phyloP scores from a whole-genome alignment of 2,329 filamentous ascomycete species.

The Xylaria sp. region DNA sequence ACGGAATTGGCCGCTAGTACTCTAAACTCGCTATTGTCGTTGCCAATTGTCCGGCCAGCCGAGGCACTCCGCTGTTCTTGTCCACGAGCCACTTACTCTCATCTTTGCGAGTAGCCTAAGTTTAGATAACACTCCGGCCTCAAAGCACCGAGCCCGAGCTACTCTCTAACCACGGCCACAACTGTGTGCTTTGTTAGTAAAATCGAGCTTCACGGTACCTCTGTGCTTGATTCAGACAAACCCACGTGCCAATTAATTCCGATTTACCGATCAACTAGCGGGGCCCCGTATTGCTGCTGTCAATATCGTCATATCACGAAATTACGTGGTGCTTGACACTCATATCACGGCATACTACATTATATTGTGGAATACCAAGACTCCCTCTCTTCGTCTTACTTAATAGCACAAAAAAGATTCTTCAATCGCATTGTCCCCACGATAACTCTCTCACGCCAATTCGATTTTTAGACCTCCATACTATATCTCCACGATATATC shows the following conservation, averaged over 20 bases:
- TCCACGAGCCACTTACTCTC: constrained; percentile 12
- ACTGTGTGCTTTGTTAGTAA: constrained; percentile 23
- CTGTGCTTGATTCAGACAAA: constrained; percentile 29
- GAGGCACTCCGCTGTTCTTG: constrained; percentile 14
- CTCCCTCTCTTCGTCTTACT: constrained; percentile 11
- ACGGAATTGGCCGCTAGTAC: constrained; percentile 4
- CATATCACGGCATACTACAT: constrained; percentile 41
- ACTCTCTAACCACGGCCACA: constrained; percentile 10
- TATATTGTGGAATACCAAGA: constrained; percentile 15
- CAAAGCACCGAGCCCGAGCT: constrained; percentile 15
- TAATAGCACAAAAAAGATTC: not conserved
- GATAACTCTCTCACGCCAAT: not conserved
- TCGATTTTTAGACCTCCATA: not conserved
- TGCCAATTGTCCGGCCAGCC: constrained; percentile 16
- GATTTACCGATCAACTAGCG: constrained; percentile 34
- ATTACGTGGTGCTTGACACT: constrained; percentile 40
- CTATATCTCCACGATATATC: not conserved
- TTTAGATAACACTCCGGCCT: constrained; percentile 28
- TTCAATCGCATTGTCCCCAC: not conserved
- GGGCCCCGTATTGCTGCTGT: constrained; percentile 39
- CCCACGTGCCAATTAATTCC: constrained; percentile 36
- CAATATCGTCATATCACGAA: constrained; percentile 46
- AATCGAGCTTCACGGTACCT: constrained; percentile 24
- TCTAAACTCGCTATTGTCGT: constrained; percentile 9
- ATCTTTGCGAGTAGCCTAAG: constrained; percentile 19